Evolutionary conservation across 305 asterid species (phyloP).

Genomic region (Caryopteris hybrid): DNA sequence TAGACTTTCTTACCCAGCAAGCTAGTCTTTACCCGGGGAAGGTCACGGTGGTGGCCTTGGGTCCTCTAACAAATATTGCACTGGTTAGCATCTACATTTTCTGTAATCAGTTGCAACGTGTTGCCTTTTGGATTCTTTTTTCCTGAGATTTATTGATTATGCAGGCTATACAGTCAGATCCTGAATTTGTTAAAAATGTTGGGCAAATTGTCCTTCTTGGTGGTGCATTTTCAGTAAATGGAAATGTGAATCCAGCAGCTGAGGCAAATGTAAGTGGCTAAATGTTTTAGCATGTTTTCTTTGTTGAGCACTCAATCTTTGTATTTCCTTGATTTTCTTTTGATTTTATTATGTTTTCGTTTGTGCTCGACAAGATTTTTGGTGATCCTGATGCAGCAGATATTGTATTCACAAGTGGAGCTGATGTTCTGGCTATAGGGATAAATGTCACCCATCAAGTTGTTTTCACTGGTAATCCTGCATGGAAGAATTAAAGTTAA

Average conservation of each 20-base stretch:
- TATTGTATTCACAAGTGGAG: constrained; percentile 92
- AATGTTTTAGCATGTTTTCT: constrained; percentile 9
- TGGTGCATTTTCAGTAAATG: constrained; percentile 94
- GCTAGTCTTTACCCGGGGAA: constrained; percentile 68
- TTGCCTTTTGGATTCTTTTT: constrained; percentile 6
- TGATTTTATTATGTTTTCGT: background rate
- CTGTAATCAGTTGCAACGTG: constrained; percentile 3
- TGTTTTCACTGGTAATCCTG: constrained; percentile 61
- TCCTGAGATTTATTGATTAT: constrained; percentile 15
- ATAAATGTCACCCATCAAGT: constrained; percentile 93
- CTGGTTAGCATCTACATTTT: constrained; percentile 45
- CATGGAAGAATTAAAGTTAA: background rate
- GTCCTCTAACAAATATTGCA: constrained; percentile 90
- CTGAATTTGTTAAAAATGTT: constrained; percentile 63
- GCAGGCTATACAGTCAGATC: constrained; percentile 92
- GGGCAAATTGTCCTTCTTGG: constrained; percentile 92
- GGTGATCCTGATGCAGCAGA: constrained; percentile 99
- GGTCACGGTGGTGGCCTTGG: constrained; percentile 93
- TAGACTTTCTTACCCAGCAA: constrained; percentile 69
- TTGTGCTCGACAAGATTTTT: constrained; percentile 51
- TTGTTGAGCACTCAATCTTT: background rate
- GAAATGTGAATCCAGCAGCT: constrained; percentile 96
- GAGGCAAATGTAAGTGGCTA: constrained; percentile 82
- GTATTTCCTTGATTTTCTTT: background rate
- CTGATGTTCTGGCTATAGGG: constrained; percentile 92